phyloP scores from a whole-genome alignment of 805 yeast genomes.

The Metschnikowia borealis region DNA sequence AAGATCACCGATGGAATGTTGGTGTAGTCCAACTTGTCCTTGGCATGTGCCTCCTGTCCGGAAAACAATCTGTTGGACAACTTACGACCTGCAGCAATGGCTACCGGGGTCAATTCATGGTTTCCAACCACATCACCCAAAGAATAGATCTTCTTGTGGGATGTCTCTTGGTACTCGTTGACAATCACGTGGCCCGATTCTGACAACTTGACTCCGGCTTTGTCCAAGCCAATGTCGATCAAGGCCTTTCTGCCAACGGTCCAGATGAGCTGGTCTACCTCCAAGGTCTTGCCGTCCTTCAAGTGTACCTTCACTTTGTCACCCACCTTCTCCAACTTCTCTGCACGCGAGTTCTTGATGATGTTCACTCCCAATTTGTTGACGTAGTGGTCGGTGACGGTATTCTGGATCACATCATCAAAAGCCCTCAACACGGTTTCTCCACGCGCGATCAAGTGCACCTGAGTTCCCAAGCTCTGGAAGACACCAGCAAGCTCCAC shows the following conservation, averaged over 20 bases:
- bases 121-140: constrained; percentile 94
- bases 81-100: constrained; percentile 96
- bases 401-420: constrained; percentile 74
- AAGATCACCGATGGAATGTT: constrained; percentile 96
- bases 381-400: constrained; percentile 75
- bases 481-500: constrained; percentile 94
- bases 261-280: constrained; percentile 85
- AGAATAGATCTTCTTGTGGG: constrained; percentile 67
- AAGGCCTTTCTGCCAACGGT: constrained; percentile 87
- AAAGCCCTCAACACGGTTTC: constrained; percentile 86
- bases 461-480: constrained; percentile 79
- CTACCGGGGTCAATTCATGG: constrained; percentile 95
- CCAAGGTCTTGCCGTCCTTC: constrained; percentile 35
- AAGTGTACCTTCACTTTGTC: constrained; percentile 36
- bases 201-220: constrained; percentile 65
- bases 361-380: constrained; percentile 74
- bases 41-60: constrained; percentile 66
- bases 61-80: constrained; percentile 83
- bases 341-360: constrained; percentile 57
- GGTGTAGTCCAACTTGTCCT: constrained; percentile 77
- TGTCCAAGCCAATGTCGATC: constrained; percentile 69
- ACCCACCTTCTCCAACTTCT: constrained; percentile 32
- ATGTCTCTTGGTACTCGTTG: constrained; percentile 86
- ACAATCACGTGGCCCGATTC: constrained; percentile 61
- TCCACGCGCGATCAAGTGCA: constrained; percentile 86